A percentile compares a stretch with the other conserved stretches of the same genome.
Evolutionary conservation across 805 yeast genomes (phyloP).

Genomic region (Suhomyces vadensis): DNA sequence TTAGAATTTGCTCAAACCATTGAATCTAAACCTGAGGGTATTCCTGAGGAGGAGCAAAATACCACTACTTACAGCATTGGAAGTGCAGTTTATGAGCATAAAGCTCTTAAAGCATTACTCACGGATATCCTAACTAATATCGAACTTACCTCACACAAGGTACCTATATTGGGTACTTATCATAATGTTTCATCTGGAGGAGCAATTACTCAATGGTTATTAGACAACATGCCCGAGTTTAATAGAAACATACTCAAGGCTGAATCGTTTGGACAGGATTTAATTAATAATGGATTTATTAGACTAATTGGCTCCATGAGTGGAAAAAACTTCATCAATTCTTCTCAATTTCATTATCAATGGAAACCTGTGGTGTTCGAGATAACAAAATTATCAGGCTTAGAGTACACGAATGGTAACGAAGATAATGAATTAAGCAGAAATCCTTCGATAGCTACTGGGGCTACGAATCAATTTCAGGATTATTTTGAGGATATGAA

Average conservation of each 20-base stretch:
- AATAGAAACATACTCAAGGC: slow-evolving; percentile 55
- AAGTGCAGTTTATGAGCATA: slow-evolving; percentile 28
- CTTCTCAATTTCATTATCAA: slow-evolving; percentile 73
- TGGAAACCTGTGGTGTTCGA: slow-evolving; percentile 75
- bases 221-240: slow-evolving; percentile 43
- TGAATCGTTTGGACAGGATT: slow-evolving; percentile 73
- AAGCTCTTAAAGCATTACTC: slow-evolving; percentile 35
- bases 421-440: slow-evolving; percentile 11
- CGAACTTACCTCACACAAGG: slow-evolving; percentile 55
- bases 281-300: slow-evolving; percentile 60
- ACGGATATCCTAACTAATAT: slow-evolving; percentile 43
- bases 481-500: slow-evolving; percentile 45
- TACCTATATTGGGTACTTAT: slow-evolving; percentile 70
- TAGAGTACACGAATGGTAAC: slow-evolving; percentile 7
- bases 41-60: slow-evolving; percentile 19
- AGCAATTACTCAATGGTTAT: slow-evolving; percentile 60
- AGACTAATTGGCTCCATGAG: slow-evolving; percentile 63
- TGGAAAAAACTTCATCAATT: slow-evolving; percentile 63
- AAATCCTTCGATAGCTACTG: slow-evolving; percentile 7
- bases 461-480: slow-evolving; percentile 10
- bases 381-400: slow-evolving; percentile 30
- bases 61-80: slow-evolving; percentile 31
- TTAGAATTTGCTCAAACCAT: slow-evolving; percentile 15
- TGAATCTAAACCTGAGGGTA: slow-evolving; percentile 9
- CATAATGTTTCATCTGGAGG: slow-evolving; percentile 62